A percentile compares a stretch with the other conserved stretches of the same genome.
Evolutionary conservation across 176 grass and related monocot genomes (phyloP).

Genomic region (Ampelocalamus luodianensis): DNA sequence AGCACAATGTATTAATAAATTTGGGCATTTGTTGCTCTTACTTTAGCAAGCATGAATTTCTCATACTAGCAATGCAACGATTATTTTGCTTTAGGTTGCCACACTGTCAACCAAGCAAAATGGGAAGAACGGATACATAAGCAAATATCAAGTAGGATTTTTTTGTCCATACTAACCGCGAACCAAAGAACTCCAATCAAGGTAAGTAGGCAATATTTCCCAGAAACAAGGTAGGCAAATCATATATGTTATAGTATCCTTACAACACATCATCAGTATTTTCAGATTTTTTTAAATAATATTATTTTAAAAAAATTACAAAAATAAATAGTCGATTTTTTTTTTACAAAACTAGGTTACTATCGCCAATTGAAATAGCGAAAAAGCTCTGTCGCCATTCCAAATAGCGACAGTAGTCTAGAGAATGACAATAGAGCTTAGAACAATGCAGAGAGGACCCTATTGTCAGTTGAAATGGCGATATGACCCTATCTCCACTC

Average conservation of each 20-base stretch:
- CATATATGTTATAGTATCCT: slow-evolving; percentile 1
- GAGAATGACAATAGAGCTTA: too few species aligned
- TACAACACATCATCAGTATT: neutral
- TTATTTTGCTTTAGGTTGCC: neutral
- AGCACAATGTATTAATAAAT: slow-evolving; percentile 5
- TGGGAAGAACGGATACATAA: neutral
- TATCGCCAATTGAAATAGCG: too few species aligned
- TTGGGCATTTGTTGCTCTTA: neutral
- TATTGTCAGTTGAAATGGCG: too few species aligned
- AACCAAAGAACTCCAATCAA: neutral
- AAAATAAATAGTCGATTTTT: too few species aligned
- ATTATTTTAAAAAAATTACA: too few species aligned
- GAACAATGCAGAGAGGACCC: too few species aligned
- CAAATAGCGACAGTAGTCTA: too few species aligned
- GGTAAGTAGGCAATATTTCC: neutral
- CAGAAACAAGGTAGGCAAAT: neutral
- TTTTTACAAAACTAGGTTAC: too few species aligned
- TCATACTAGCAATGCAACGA: neutral
- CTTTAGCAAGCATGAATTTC: neutral
- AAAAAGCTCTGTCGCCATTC: too few species aligned
- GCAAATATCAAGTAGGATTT: neutral
- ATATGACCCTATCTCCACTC: too few species aligned
- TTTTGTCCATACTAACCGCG: neutral
- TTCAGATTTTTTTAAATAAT: too few species aligned
- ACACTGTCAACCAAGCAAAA: neutral